phyloP scores from a whole-genome alignment of 805 yeast species.

The Wickerhamiella slavikovae region DNA sequence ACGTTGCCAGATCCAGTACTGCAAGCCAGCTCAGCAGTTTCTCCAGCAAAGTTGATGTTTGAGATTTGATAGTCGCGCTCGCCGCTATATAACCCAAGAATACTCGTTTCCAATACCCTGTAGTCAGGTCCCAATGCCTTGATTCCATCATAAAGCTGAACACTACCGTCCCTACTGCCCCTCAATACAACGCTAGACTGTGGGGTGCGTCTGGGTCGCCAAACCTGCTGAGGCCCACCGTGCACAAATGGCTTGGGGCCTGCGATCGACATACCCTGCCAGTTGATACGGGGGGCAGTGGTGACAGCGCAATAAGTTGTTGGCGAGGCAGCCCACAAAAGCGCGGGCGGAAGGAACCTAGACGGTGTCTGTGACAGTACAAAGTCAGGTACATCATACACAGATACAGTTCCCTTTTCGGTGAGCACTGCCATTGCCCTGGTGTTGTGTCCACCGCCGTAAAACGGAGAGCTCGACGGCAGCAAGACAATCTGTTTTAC shows the following conservation, averaged over 20 bases:
- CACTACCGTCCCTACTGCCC: slow-evolving; percentile 72
- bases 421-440: slow-evolving; percentile 34
- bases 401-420: slow-evolving; percentile 35
- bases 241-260: slow-evolving; percentile 30
- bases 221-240: slow-evolving; percentile 61
- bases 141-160: slow-evolving; percentile 67
- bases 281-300: slow-evolving; percentile 39
- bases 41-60: slow-evolving; percentile 54
- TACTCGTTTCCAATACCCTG: slow-evolving; percentile 37
- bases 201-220: slow-evolving; percentile 27
- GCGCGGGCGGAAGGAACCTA: slow-evolving; percentile 54
- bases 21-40: slow-evolving; percentile 53
- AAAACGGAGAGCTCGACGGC: slow-evolving; percentile 49
- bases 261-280: slow-evolving; percentile 62
- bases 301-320: slow-evolving; percentile 35
- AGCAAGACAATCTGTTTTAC: slow-evolving; percentile 31
- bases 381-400: slow-evolving; percentile 7
- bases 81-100: slow-evolving; percentile 21
- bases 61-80: slow-evolving; percentile 25
- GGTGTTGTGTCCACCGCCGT: slow-evolving; percentile 66
- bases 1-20: slow-evolving; percentile 54
- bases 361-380: slow-evolving; percentile 27
- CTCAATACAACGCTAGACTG: slow-evolving; percentile 28
- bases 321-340: slow-evolving; percentile 61
- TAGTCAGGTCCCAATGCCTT: slow-evolving; percentile 47